These are phyloP conservation scores for Aspergillus floridensis DNA, from an alignment of 2,329 filamentous ascomycete genomes.

Conservation along the genomic window DNA sequence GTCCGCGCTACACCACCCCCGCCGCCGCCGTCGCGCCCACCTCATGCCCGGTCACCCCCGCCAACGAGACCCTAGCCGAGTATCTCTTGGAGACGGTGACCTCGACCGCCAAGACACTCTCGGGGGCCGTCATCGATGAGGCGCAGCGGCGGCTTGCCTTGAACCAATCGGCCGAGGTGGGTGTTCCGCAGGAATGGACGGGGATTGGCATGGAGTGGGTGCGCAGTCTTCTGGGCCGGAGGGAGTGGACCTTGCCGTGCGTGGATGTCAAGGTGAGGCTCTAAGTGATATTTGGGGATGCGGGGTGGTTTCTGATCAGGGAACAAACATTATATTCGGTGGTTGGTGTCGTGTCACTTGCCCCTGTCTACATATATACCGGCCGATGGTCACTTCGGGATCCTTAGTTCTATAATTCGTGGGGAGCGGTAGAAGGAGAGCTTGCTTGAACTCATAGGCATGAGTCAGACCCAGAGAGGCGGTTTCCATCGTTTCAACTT, in stretches of 20 bases:
- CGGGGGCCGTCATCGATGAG: constrained; percentile 65
- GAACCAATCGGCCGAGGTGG: constrained; percentile 14
- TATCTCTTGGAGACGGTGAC: constrained; percentile 56
- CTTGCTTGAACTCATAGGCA: background rate
- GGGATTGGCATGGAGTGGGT: constrained; percentile 83
- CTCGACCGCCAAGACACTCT: constrained; percentile 67
- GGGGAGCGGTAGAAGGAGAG: background rate
- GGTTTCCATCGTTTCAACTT: background rate
- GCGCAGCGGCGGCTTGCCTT: constrained; percentile 42
- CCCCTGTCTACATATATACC: background rate
- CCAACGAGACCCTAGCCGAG: constrained; percentile 33
- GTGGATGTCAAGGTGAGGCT: constrained; percentile 82
- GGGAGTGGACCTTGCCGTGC: constrained; percentile 89
- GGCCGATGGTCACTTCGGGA: background rate
- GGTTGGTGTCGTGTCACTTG: background rate
- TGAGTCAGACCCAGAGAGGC: background rate
- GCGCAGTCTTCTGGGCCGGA: constrained; percentile 72
- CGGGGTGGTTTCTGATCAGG: background rate
- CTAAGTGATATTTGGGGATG: constrained; percentile 37
- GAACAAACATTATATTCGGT: background rate
- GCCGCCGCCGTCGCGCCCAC: constrained; percentile 12
- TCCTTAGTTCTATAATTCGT: background rate
- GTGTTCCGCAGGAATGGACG: constrained; percentile 59
- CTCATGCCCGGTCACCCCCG: constrained; percentile 18
- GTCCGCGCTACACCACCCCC: constrained; percentile 60